These are phyloP conservation scores for Pharus latifolius DNA, from an alignment of 176 grass and related monocot genomes.

Conservation along the genomic window DNA sequence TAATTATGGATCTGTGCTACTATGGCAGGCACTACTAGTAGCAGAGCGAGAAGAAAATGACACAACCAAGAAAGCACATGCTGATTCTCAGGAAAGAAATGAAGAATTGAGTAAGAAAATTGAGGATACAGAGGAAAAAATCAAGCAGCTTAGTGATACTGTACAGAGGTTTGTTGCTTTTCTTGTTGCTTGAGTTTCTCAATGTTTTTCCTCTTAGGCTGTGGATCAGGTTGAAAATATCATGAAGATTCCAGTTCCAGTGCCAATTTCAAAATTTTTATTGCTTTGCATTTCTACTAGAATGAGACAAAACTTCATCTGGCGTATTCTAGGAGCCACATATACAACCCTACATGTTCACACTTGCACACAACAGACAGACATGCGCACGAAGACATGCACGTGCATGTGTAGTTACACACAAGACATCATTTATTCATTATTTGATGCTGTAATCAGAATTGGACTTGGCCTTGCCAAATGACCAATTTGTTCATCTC, in stretches of 20 bases:
- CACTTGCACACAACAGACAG: not conserved
- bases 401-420: not conserved
- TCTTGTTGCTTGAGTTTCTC: slow-evolving; percentile 6
- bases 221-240: not conserved
- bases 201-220: slow-evolving; percentile 5
- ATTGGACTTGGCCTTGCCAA: not conserved
- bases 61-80: slow-evolving; percentile 38
- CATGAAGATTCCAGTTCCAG: no score
- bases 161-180: slow-evolving; percentile 41
- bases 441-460: not conserved
- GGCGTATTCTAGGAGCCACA: not conserved
- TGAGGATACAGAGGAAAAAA: slow-evolving; percentile 37
- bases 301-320: slow-evolving; percentile 3
- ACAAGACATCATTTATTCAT: not conserved
- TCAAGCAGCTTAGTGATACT: slow-evolving; percentile 37
- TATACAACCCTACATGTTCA: not conserved
- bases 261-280: not conserved
- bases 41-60: slow-evolving; percentile 41
- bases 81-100: slow-evolving; percentile 38
- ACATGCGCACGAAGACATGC: no score
- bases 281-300: not conserved
- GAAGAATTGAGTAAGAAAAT: slow-evolving; percentile 50
- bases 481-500: not conserved
- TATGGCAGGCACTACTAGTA: slow-evolving; percentile 45
- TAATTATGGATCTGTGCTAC: not conserved